phyloP scores from a whole-genome alignment of 1,139 yeast species.

The Taiozyma sp. region DNA sequence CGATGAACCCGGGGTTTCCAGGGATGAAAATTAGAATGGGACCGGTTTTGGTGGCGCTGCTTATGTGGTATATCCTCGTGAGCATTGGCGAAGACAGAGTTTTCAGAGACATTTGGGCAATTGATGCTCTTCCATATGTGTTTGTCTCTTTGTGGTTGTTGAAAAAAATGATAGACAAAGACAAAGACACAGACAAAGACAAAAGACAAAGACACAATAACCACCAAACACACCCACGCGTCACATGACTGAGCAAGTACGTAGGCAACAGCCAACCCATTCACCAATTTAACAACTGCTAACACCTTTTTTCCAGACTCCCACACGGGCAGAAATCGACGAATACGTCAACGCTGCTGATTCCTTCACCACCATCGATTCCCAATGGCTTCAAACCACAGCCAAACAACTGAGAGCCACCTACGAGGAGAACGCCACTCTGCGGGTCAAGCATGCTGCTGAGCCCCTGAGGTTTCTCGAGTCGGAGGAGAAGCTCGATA shows the following conservation, averaged over 20 bases:
- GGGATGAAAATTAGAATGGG: slow-evolving; percentile 46
- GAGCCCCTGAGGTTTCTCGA: slow-evolving; percentile 30
- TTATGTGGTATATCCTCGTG: slow-evolving; percentile 14
- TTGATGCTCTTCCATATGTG: not conserved
- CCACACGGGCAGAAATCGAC: not conserved
- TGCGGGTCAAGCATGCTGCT: slow-evolving; percentile 24
- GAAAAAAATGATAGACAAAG: not conserved
- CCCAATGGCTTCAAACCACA: slow-evolving; percentile 21
- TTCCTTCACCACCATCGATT: not conserved
- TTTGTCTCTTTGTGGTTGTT: too few species aligned
- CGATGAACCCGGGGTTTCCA: slow-evolving; percentile 66
- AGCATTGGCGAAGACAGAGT: slow-evolving; percentile 1
- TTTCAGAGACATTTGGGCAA: not conserved
- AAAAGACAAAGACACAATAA: not conserved
- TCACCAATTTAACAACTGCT: not conserved
- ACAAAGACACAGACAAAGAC: too few species aligned
- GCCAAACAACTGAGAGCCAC: slow-evolving; percentile 24
- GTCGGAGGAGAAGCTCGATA: slow-evolving; percentile 26
- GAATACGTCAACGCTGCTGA: not conserved
- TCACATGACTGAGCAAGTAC: not conserved
- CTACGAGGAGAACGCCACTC: slow-evolving; percentile 24
- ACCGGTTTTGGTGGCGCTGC: not conserved
- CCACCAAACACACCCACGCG: too few species aligned
- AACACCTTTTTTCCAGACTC: not conserved
- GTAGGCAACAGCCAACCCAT: not conserved